Evolutionary conservation across 139 green algal species (phyloP), one percentile per base, ranked within the genome.

Genomic region (Mesotaenium endlicherianum): DNA sequence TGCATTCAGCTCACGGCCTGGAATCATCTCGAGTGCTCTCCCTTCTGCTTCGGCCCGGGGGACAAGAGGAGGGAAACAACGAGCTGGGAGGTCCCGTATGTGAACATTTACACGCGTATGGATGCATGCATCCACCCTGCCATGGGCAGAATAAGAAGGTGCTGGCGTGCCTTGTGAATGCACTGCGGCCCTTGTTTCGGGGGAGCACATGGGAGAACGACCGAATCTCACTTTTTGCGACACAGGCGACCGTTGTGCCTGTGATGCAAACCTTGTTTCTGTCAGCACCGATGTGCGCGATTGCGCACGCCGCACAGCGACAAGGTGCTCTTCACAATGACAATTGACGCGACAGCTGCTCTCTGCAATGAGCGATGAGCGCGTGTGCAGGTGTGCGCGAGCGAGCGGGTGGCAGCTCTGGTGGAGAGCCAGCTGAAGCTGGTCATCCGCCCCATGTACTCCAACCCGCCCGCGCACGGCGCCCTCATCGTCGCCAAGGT

Each of bases 371-470:
- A 88, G 43, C 26, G 34, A 47, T 58, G 71, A 36, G 53, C 30
- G 69, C 6, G 69, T 16, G 49, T 11, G 70, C 41, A 77, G 70
- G 40, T 55, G 39, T 55, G 70, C 55, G 41, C 70, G 36, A 39
- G 20, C 36, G 17, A n/a, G 14, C 53, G 41, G 26, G 42, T 97
- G 92, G 70, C 42, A n/a, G n/a, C 26, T 31, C 30, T n/a, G 26
- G 84, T 85, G 39, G 76, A 85, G 76, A 77, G 47, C 11, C 84
- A 89, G 40, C 53, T 89, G 30, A 89, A 89, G 85, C 30, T 53
- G 20, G 82, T 91, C 20, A 87, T 87, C 36, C 86, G 87, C 3
- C 85, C 86, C 2, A 89, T 91, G 86, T 91, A 91, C 87, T 86
- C 69, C 76, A 90, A 84, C 81, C 88, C 88, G 11, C 88, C 88